Conservation (phyloP, 768 basidiomycete genomes). For the Galerina sulciceps region DNA sequence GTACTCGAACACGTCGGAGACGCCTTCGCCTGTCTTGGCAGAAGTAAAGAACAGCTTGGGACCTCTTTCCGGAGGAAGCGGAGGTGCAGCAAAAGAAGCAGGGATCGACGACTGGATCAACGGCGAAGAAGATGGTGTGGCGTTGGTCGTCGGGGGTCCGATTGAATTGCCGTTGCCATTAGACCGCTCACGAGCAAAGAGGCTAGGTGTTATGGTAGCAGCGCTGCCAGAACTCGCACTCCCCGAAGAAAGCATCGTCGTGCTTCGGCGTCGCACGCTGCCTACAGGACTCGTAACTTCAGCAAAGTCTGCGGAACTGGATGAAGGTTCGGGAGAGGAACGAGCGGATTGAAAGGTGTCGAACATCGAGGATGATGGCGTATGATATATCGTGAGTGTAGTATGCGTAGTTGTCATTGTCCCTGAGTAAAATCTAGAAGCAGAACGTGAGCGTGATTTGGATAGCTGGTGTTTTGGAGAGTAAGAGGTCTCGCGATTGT, state of each 20-base stretch:
- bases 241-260: conserved; percentile 31
- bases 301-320: neutral
- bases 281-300: conserved; percentile 14
- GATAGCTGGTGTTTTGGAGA: conserved; percentile 34
- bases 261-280: conserved; percentile 24
- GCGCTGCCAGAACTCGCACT: conserved; percentile 52
- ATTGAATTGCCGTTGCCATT: neutral
- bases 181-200: conserved; percentile 45
- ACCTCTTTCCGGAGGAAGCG: conserved; percentile 49
- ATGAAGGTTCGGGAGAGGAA: conserved; percentile 50
- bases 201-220: conserved; percentile 63
- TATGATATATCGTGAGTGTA: conserved; percentile 70
- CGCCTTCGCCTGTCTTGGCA: conserved; percentile 78
- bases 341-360: conserved; percentile 67
- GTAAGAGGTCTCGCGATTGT: conserved; percentile 25
- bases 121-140: conserved; percentile 18
- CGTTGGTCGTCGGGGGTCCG: conserved; percentile 11
- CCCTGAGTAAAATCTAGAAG: conserved; percentile 46
- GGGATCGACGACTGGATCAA: neutral
- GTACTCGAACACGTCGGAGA: conserved; percentile 77
- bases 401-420: conserved; percentile 65
- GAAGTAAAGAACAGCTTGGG: conserved; percentile 77
- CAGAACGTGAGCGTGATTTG: conserved; percentile 50
- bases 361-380: conserved; percentile 78
- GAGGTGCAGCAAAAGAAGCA: conserved; percentile 12